A percentile compares a stretch with the other conserved stretches of the same genome.
Conservation (phyloP, 1,284 basidiomycete species). For the Cystobasidium sp. region DNA sequence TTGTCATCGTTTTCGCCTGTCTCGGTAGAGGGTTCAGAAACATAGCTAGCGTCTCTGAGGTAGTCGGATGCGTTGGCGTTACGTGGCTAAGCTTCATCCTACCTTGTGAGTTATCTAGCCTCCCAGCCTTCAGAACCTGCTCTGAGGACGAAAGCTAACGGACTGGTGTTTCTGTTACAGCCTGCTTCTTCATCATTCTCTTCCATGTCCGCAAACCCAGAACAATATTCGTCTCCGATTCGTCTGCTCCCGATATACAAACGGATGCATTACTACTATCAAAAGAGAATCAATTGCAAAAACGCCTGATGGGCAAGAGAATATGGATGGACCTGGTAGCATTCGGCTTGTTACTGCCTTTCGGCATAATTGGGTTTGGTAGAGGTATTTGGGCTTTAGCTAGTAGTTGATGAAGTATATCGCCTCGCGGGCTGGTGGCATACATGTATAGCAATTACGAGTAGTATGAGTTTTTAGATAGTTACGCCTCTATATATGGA, state of each 20-base stretch:
- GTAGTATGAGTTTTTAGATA: too few species aligned
- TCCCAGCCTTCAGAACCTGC: neutral
- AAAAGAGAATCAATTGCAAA: conserved; percentile 74
- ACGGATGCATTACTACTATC: conserved; percentile 66
- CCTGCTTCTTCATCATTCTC: conserved; percentile 53
- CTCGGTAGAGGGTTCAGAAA: conserved; percentile 44
- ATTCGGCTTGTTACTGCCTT: conserved; percentile 67
- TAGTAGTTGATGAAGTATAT: neutral
- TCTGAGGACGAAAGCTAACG: neutral
- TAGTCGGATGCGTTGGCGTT: conserved; percentile 46
- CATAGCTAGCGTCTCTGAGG: conserved; percentile 45
- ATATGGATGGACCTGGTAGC: conserved; percentile 73
- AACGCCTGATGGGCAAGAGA: conserved; percentile 66
- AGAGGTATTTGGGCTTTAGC: conserved; percentile 45
- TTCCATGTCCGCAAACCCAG: conserved; percentile 54
- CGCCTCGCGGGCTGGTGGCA: neutral
- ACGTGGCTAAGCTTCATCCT: conserved; percentile 50
- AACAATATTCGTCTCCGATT: conserved; percentile 50
- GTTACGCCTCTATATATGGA: too few species aligned
- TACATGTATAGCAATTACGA: neutral
- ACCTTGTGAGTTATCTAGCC: conserved; percentile 41
- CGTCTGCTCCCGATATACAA: conserved; percentile 57
- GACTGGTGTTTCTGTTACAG: conserved; percentile 34
- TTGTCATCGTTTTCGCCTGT: conserved; percentile 30
- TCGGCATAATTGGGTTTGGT: conserved; percentile 57